Percentiles rank a stretch among this genome's conserved stretches.
Evolutionary conservation across 495 filamentous ascomycete species (phyloP).

Genomic region (Daldinia childiae): DNA sequence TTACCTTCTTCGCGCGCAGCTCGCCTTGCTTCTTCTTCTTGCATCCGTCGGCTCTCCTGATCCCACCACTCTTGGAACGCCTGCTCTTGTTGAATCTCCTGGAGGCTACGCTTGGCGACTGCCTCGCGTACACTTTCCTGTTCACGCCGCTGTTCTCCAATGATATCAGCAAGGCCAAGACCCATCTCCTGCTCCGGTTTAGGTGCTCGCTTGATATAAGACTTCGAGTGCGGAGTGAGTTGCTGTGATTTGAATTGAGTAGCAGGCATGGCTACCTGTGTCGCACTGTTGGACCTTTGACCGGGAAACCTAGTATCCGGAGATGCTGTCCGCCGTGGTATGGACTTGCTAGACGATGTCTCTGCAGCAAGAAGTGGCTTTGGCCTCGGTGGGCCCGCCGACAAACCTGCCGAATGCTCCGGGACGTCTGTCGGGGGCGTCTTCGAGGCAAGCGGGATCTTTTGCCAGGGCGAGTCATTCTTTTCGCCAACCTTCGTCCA

Average conservation of each 20-base stretch:
- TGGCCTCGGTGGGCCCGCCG: slow-evolving; percentile 56
- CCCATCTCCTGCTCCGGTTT: slow-evolving; percentile 68
- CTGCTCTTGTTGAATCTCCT: slow-evolving; percentile 96
- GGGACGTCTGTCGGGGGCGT: slow-evolving; percentile 46
- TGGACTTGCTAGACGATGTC: slow-evolving; percentile 38
- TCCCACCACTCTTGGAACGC: slow-evolving; percentile 99
- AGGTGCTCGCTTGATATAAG: slow-evolving; percentile 55
- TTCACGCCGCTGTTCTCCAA: slow-evolving; percentile 84
- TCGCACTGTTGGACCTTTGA: slow-evolving; percentile 45
- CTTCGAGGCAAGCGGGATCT: slow-evolving; percentile 50
- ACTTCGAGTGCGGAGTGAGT: slow-evolving; percentile 61
- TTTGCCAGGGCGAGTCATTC: slow-evolving; percentile 78
- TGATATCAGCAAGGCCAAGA: slow-evolving; percentile 85
- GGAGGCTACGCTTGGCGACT: slow-evolving; percentile 81
- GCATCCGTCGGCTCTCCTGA: slow-evolving; percentile 76
- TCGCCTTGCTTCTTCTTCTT: slow-evolving; percentile 69
- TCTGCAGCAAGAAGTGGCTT: slow-evolving; percentile 53
- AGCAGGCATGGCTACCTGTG: slow-evolving; percentile 22
- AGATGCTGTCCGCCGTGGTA: slow-evolving; percentile 59
- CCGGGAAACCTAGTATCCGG: slow-evolving; percentile 66
- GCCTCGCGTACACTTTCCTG: slow-evolving; percentile 85
- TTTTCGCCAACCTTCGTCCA: slow-evolving; percentile 52
- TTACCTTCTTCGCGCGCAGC: slow-evolving; percentile 43
- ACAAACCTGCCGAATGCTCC: slow-evolving; percentile 53
- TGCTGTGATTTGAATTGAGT: slow-evolving; percentile 32